Conservation (phyloP, 441 rosid genomes). For the Melastoma candidum region DNA sequence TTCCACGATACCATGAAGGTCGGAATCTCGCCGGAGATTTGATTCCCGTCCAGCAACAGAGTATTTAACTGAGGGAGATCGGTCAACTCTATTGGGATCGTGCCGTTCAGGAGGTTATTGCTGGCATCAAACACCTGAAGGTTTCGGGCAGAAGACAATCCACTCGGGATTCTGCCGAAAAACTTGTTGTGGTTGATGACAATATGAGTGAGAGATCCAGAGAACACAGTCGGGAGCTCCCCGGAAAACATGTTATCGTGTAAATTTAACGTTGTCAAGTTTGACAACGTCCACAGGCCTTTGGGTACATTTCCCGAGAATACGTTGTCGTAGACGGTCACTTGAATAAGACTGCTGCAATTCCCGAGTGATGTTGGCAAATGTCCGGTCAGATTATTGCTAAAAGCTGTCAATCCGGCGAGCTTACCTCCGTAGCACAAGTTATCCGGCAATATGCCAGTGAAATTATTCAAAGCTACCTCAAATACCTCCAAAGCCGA, state of each 20-base stretch:
- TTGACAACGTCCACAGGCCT: slow-evolving; percentile 38
- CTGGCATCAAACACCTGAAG: slow-evolving; percentile 33
- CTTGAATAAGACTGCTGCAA: slow-evolving; percentile 23
- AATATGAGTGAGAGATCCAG: slow-evolving; percentile 23
- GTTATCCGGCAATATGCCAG: slow-evolving; percentile 26
- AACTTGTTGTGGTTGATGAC: slow-evolving; percentile 39
- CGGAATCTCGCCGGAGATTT: slow-evolving; percentile 41
- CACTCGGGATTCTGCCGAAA: slow-evolving; percentile 34
- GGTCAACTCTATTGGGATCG: slow-evolving; percentile 34
- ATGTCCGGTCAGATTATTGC: slow-evolving; percentile 37
- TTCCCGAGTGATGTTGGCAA: slow-evolving; percentile 43
- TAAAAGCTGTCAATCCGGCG: slow-evolving; percentile 24
- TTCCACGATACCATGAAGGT: slow-evolving; percentile 36
- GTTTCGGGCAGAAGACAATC: slow-evolving; percentile 24
- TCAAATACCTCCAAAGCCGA: too few species aligned
- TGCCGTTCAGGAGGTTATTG: slow-evolving; percentile 37
- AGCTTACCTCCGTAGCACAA: slow-evolving; percentile 34
- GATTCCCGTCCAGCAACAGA: slow-evolving; percentile 38
- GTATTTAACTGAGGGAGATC: slow-evolving; percentile 18
- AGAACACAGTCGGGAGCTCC: slow-evolving; percentile 27
- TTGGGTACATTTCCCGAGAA: slow-evolving; percentile 40
- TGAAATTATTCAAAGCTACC: too few species aligned
- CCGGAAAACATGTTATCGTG: slow-evolving; percentile 34
- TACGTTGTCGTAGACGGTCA: slow-evolving; percentile 20
- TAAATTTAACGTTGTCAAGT: slow-evolving; percentile 17